Base-by-base conservation (phyloP, 495 filamentous ascomycete genomes). In the Lasiosphaeria ovina region DNA sequence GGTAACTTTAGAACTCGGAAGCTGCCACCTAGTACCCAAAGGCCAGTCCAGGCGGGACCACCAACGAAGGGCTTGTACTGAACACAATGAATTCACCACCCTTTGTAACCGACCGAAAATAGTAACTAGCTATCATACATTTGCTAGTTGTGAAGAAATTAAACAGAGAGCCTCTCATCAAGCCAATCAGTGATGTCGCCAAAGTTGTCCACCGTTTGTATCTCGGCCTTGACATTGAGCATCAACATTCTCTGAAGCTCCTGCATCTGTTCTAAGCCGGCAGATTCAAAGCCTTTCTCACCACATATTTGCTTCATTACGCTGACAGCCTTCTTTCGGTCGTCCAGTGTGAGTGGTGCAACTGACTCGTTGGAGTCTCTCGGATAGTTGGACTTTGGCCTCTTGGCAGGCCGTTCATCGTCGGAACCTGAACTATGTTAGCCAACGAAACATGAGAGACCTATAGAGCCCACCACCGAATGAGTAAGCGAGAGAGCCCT, bases 181-280 rank as follows among this genome's bases (percentile, higher is more conserved):
- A 94, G 75, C 90, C 91, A 93, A 1, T 67, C 57, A 14, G 83
- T 81, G 40, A 94, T 69, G 12, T 86, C 81, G 0, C 80, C 79
- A 33, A 74, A 70, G 17, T 83, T 77, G 60, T 91, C 90, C 55
- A 97, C 76, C 8, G 89, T 79, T 75, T 98, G 90, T 61, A 94
- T 93, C 74, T 98, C 94, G 3, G 88, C 90, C 70, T 98, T 98
- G 54, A 91, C 60, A 65, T 90, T 89, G 54, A 96, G 68, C 77
- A 96, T 84, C 51, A 98, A 70, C 92, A 98, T 97, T 4, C 81
- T 72, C 74, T 96, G 93, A 63, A 98, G 67, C 66, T 94, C 90
- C 10, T 69, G 66, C 49, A 82, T 79, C 76, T 86, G 86, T 35
- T 83, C 79, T 2, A 55, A 57, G 12, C 48, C 67, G 3, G 68